Percentiles rank a stretch among this genome's conserved stretches.
phyloP scores from a whole-genome alignment of 305 asterid species.

The Solanum hybrid region DNA sequence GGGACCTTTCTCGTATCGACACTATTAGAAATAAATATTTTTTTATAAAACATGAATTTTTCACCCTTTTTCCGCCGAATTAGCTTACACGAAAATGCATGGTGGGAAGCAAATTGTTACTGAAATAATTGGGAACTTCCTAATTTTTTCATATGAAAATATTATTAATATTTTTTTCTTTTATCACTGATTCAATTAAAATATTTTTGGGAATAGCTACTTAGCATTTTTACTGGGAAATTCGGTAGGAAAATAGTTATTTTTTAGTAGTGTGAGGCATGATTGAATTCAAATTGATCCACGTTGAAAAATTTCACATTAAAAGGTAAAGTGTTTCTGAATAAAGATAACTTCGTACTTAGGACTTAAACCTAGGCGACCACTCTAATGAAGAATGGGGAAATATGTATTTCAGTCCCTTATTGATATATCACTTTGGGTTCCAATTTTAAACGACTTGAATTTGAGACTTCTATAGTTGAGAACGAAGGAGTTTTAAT shows the following conservation, averaged over 20 bases:
- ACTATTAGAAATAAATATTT: no score
- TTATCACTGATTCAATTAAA: neutral
- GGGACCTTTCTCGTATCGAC: neutral
- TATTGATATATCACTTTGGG: neutral
- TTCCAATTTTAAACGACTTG: neutral
- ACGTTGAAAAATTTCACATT: neutral
- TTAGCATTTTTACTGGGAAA: neutral
- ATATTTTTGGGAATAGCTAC: neutral
- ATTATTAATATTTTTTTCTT: neutral
- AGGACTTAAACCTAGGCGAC: neutral
- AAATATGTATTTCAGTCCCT: neutral
- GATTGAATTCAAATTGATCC: neutral
- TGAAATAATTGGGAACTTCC: neutral
- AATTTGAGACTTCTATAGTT: neutral
- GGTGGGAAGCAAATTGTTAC: neutral
- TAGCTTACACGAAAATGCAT: neutral
- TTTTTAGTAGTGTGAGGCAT: neutral
- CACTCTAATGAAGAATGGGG: neutral
- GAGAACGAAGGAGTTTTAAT: neutral
- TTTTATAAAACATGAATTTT: no score
- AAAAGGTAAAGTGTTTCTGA: neutral
- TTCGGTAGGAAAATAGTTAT: neutral
- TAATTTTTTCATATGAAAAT: no score
- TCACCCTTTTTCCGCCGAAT: fast-evolving
- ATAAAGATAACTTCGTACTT: neutral